A percentile compares a stretch with the other conserved stretches of the same genome.
phyloP scores from a whole-genome alignment of 176 grass and related monocot genomes.

The Carex kokanica region DNA sequence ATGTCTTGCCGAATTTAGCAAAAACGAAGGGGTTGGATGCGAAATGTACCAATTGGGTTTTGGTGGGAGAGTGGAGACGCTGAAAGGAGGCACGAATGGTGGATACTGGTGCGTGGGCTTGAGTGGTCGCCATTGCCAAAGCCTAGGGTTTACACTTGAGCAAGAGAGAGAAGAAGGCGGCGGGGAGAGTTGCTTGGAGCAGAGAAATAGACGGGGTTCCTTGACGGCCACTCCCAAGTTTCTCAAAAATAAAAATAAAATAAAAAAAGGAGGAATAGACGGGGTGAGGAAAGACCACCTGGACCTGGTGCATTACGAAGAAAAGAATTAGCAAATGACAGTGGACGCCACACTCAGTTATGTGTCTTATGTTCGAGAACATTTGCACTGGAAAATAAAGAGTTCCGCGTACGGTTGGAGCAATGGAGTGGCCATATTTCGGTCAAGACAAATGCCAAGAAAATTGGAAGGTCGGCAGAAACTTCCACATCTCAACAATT shows the following conservation, averaged over 20 bases:
- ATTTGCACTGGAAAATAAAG: neutral
- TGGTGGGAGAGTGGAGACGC: neutral
- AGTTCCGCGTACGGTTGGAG: neutral
- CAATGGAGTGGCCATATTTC: neutral
- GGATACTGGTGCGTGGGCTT: neutral
- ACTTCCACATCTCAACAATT: too few species aligned
- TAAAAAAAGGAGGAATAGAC: too few species aligned
- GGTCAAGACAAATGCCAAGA: neutral
- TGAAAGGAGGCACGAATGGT: neutral
- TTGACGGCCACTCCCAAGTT: too few species aligned
- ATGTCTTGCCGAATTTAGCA: neutral
- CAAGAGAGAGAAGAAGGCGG: conserved; percentile 1
- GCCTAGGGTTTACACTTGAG: neutral
- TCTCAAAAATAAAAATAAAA: too few species aligned
- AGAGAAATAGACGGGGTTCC: neutral
- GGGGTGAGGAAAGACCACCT: neutral
- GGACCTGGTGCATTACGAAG: neutral
- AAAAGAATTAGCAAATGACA: neutral
- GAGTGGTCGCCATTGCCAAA: conserved; percentile 1
- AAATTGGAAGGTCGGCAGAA: neutral
- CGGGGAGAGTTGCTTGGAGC: neutral
- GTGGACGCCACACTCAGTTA: neutral
- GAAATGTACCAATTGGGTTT: neutral
- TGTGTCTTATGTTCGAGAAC: neutral
- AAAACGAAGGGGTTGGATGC: neutral